These are phyloP conservation scores for Sclerotinia borealis DNA, from an alignment of 2,329 filamentous ascomycete genomes.

Conservation along the genomic window DNA sequence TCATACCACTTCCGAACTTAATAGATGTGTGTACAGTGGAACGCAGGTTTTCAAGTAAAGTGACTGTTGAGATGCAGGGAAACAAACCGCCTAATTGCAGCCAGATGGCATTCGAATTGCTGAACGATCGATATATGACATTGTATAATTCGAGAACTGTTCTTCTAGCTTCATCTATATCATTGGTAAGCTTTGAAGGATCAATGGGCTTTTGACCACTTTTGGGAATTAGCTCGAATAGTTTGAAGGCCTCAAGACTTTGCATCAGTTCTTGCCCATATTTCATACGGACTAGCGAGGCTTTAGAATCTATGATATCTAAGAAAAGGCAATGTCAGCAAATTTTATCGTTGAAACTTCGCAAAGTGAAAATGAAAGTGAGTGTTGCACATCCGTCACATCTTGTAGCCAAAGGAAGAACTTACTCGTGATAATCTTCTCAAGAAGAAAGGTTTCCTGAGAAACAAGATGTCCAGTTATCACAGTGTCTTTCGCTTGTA, in stretches of 20 bases:
- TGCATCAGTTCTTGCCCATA: conserved; percentile 36
- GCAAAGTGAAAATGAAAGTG: too few relatives aligned
- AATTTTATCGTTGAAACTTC: too few relatives aligned
- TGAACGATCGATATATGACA: conserved; percentile 12
- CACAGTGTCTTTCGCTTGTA: too few relatives aligned
- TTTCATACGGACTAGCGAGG: conserved; percentile 33
- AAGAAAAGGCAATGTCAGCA: background rate
- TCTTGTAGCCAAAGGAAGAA: background rate
- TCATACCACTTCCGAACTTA: conserved; percentile 33
- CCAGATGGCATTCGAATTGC: conserved; percentile 30
- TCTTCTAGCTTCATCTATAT: conserved; percentile 5
- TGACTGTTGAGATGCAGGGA: conserved; percentile 36
- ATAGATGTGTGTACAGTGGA: conserved; percentile 24
- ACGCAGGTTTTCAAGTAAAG: conserved; percentile 40
- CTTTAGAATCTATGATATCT: background rate
- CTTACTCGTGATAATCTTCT: background rate
- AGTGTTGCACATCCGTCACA: too few relatives aligned
- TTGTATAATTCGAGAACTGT: background rate
- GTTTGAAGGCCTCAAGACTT: conserved; percentile 33
- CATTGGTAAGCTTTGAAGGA: background rate
- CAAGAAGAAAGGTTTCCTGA: background rate
- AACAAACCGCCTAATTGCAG: conserved; percentile 36
- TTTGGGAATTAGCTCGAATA: background rate
- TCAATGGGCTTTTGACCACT: background rate
- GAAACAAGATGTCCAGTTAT: background rate